A percentile compares a stretch with the other conserved stretches of the same genome.
These are phyloP conservation scores for Podaxis mareebaensis DNA, from an alignment of 768 basidiomycete genomes.

Conservation along the genomic window DNA sequence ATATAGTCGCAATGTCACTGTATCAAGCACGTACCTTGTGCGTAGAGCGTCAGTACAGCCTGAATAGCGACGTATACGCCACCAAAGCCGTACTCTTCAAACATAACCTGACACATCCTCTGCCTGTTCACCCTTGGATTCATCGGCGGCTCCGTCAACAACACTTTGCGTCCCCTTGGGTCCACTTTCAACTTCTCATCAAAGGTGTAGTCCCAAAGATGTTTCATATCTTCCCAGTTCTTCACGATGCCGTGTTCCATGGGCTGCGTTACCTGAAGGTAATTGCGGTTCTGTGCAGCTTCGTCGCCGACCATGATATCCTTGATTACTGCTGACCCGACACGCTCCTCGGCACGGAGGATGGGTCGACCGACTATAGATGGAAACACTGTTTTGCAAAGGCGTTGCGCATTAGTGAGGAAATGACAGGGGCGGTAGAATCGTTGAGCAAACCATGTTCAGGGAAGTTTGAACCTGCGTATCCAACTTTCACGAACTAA, in stretches of 20 bases:
- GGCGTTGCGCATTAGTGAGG: not conserved
- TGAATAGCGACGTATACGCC: slow-evolving; percentile 98
- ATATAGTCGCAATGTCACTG: not conserved
- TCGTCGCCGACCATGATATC: slow-evolving; percentile 99
- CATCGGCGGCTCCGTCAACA: slow-evolving; percentile 99
- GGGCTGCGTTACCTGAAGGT: slow-evolving; percentile 94
- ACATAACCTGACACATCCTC: slow-evolving; percentile 98
- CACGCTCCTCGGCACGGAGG: slow-evolving; percentile 94
- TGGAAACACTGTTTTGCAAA: slow-evolving; percentile 71
- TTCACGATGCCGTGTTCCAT: slow-evolving; percentile 99
- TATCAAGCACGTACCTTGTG: slow-evolving; percentile 75
- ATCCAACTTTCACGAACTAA: slow-evolving; percentile 90
- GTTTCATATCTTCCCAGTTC: slow-evolving; percentile 99
- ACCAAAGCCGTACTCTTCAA: slow-evolving; percentile 96
- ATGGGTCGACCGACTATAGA: slow-evolving; percentile 97
- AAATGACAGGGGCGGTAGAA: slow-evolving; percentile 1
- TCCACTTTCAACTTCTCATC: slow-evolving; percentile 92
- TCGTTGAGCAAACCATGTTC: slow-evolving; percentile 67
- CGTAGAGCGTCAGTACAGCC: slow-evolving; percentile 96
- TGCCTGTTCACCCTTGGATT: slow-evolving; percentile 93
- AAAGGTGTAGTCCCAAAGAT: slow-evolving; percentile 99
- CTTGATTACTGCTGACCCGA: slow-evolving; percentile 83
- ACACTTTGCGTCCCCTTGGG: slow-evolving; percentile 81
- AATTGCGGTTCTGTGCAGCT: slow-evolving; percentile 91
- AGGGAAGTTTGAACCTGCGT: slow-evolving; percentile 93